Base-by-base conservation (phyloP, 345 rosid genomes). In the Limnanthes douglasii region DNA sequence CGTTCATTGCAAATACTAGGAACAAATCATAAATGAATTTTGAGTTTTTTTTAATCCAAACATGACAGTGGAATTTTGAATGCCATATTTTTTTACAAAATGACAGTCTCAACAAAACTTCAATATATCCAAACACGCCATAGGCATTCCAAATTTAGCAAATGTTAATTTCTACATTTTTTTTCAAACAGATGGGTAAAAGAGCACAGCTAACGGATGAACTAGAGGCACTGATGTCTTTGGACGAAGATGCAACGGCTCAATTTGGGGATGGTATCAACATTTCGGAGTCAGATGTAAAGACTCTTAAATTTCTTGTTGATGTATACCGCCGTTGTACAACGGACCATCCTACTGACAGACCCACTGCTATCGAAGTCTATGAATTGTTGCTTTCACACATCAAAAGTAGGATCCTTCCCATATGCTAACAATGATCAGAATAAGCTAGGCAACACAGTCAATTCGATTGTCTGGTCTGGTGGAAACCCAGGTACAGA, bases 301-400 rank as follows among this genome's bases (percentile, higher is more conserved):
- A 62, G 24, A 62, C 64, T 8, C 49, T 84, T 46, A 66, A 70
- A 39, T 76, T 80, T 56, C 88, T 90, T 20, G 55, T 80, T 13
- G 64, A 74, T 29, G 43, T 90, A 45, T 90, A 69, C 52, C 53
- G 31, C 26, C 71, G 15, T 18, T 90, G 98, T 50, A 90, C 96
- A 0, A 66, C 44, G 64, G 73, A 56, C 50, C 63, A 65, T 53
- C 98, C 96, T 13, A 25, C 23, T 18, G 78, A 68, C 25, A 92
- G 96, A 2, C 80, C 74, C 18, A 66, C 56, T 9, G 94, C 96
- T 0, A 30, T 51, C 34, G 80, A 70, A 13, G 61, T 84, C 17
- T 60, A 75, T 34, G 59, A 72, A 29, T 50, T 48, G 48, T 53
- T 84, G 45, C 50, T 61, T 39, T 45, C 54, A 8, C 54, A 21